Percentiles rank a stretch among this genome's conserved stretches.
These are phyloP conservation scores for Phaeoacremonium minimum DNA, from an alignment of 2,329 filamentous ascomycete genomes.

Conservation along the genomic window DNA sequence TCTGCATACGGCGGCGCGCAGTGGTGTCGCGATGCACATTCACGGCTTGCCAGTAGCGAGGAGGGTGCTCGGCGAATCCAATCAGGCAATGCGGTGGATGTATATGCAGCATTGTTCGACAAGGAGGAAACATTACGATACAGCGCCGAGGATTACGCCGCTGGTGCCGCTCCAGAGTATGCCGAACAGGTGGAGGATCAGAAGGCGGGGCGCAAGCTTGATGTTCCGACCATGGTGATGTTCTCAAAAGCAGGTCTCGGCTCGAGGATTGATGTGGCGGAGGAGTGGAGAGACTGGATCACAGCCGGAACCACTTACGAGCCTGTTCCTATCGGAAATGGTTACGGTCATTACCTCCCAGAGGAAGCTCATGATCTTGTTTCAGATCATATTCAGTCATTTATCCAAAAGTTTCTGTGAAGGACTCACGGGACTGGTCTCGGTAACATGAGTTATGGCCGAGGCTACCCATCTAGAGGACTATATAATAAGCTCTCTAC, in stretches of 20 bases:
- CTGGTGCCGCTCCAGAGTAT: conserved; percentile 34
- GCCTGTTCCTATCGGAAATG: conserved; percentile 10
- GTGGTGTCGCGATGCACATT: conserved; percentile 28
- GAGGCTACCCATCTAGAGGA: too few species aligned
- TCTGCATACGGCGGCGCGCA: conserved; percentile 31
- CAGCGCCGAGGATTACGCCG: conserved; percentile 41
- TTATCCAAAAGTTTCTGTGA: too few species aligned
- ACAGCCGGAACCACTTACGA: conserved; percentile 15
- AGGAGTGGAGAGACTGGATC: conserved; percentile 40
- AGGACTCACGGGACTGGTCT: too few species aligned
- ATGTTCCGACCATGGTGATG: conserved; percentile 33
- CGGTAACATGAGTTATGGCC: too few species aligned
- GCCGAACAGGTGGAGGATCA: conserved; percentile 39
- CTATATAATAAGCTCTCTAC: too few species aligned
- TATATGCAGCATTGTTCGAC: conserved; percentile 37
- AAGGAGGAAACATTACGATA: conserved; percentile 33
- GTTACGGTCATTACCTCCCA: conserved; percentile 16
- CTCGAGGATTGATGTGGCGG: conserved; percentile 32
- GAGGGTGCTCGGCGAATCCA: conserved; percentile 11
- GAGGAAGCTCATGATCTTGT: conserved; percentile 17
- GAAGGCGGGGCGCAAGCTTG: conserved; percentile 33
- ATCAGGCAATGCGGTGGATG: conserved; percentile 31
- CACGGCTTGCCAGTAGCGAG: conserved; percentile 19
- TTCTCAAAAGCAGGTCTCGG: conserved; percentile 37
- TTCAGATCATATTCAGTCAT: too few species aligned